Percentiles rank a stretch among this genome's conserved stretches.
Conservation (phyloP, 768 basidiomycete species). For the Trichaptum fuscoviolaceum region DNA sequence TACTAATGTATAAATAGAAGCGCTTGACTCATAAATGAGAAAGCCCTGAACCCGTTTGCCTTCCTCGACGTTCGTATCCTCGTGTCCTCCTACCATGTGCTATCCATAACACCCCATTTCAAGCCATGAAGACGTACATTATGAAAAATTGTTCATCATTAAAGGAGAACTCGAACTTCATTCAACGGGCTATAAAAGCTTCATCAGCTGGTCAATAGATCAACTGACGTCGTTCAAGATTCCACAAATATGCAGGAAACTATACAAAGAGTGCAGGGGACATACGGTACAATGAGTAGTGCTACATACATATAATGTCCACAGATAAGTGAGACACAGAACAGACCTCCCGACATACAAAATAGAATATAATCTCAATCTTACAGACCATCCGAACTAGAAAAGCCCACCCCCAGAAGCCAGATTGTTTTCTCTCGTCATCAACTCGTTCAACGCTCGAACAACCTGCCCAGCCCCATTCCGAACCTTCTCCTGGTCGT, state of each 20-base stretch:
- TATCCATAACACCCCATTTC: not conserved
- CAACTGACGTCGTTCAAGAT: not conserved
- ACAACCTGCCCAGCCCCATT: conserved; percentile 71
- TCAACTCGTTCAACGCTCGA: conserved; percentile 64
- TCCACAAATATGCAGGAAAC: not conserved
- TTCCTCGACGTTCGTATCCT: not conserved
- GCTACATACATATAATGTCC: conserved; percentile 1
- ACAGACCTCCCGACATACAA: not conserved
- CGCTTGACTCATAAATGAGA: not conserved
- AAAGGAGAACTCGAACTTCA: not conserved
- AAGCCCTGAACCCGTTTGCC: not conserved
- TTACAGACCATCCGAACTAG: not conserved
- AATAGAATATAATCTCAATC: conserved; percentile 1
- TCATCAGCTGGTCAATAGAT: not conserved
- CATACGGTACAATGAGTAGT: not conserved
- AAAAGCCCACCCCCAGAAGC: not conserved
- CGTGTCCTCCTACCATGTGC: not conserved
- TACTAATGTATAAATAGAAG: not conserved
- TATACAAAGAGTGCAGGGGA: not conserved
- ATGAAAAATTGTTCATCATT: no score
- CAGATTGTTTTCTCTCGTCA: conserved; percentile 26
- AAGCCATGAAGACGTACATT: not conserved
- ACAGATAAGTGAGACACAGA: conserved; percentile 1
- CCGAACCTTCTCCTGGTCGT: conserved; percentile 61
- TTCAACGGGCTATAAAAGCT: not conserved